Base-by-base conservation (phyloP, 345 rosid genomes). In the Boechera divaricarpa region DNA sequence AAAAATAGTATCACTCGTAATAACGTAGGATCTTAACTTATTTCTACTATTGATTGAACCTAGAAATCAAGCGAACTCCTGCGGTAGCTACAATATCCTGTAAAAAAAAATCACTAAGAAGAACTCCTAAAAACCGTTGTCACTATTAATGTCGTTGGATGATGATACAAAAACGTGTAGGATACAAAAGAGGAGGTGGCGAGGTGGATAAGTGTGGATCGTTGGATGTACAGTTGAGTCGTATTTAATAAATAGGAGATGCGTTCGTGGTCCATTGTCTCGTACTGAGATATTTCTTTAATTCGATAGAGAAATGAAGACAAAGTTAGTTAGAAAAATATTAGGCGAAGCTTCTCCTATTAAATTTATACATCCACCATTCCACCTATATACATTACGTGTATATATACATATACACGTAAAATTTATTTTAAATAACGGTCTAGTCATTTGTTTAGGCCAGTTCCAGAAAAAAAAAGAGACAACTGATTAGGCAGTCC, bases 141-240 rank as follows among this genome's bases (percentile, higher is more conserved):
- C 7, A 36, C 57, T 31, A 65, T 78, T 32, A 72, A 66, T 52
- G 35, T 11, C 39, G 38, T 38, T 29, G 36, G 65, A 55, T 35
- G 52, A 72, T 39, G 66, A 51, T 55, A 65, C 39, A 41, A 28
- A 71, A 65, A 71, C 73, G 67, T 64, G 72, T 55, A 47, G 9
- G 72, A 57, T 72, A n/a, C 45, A 56, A 32, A 57, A 66, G 69
- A 41, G 49, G 26, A 32, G 44, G 72, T 26, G n/a, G 52, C 18
- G 6, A 39, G 35, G 64, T n/a, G 64, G 53, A 15, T 52, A 2
- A 66, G 48, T 28, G 10, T 66, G 59, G 64, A 67, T 58, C 78
- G 74, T 78, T 67, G 69, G 78, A 67, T 72, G 58, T 5, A 72
- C 58, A 67, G 82, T 61, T 73, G 77, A 78, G 52, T 39, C 24